These are phyloP conservation scores for Hawksworthiomyces lignivorus DNA, from an alignment of 2,329 filamentous ascomycete species.

Conservation along the genomic window DNA sequence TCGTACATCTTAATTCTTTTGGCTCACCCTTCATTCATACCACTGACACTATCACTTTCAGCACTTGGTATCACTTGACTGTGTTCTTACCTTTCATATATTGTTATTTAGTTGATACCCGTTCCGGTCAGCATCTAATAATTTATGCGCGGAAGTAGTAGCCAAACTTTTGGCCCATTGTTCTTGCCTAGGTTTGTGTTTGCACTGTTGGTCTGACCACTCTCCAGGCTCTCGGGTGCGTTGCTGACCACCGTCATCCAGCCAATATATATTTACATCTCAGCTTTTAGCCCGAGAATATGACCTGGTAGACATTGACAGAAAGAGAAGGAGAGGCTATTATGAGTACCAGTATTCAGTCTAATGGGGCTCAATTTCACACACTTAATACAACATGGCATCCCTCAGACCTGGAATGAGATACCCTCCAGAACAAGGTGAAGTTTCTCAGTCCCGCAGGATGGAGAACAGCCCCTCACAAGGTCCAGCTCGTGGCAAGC, in stretches of 20 bases:
- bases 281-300: neutral
- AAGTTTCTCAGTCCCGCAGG: neutral
- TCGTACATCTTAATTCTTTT: no score
- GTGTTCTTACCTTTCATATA: neutral
- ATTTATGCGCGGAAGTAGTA: neutral
- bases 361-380: slow-evolving; percentile 1
- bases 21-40: no score
- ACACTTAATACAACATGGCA: slow-evolving; percentile 6
- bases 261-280: neutral
- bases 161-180: no score
- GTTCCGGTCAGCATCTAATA: slow-evolving; percentile 4
- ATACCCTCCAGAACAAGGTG: slow-evolving; percentile 2
- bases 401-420: slow-evolving; percentile 6
- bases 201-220: neutral
- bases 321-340: neutral
- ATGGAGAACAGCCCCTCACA: no score
- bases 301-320: neutral
- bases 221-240: neutral
- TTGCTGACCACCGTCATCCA: neutral
- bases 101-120: neutral
- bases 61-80: no score
- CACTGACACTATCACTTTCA: no score
- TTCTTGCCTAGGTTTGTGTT: slow-evolving; percentile 1
- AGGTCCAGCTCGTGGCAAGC: no score
- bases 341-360: neutral